phyloP scores from a whole-genome alignment of 495 filamentous ascomycete genomes.

The Penicillium lividum region DNA sequence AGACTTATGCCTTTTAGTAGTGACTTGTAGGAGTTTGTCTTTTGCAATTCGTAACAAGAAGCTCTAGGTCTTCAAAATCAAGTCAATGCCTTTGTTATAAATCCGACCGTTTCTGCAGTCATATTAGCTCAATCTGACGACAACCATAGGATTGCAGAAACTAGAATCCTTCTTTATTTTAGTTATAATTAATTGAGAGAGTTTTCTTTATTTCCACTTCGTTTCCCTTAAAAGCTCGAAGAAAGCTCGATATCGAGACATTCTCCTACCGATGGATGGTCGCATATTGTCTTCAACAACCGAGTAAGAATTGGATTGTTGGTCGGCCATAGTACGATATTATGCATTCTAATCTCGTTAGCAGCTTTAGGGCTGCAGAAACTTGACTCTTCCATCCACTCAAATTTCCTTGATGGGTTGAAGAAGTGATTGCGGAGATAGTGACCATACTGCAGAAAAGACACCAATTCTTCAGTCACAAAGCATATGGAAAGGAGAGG shows the following conservation, averaged over 20 bases:
- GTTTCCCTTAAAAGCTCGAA: background rate
- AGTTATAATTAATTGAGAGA: background rate
- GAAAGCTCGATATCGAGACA: background rate
- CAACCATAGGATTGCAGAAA: no score
- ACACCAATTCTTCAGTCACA: background rate
- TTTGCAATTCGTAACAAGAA: no score
- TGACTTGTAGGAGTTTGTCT: no score
- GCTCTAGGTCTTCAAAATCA: no score
- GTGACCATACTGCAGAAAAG: conserved; percentile 14
- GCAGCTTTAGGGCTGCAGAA: background rate
- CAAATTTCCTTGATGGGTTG: background rate
- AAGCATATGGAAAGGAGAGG: background rate
- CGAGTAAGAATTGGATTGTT: no score
- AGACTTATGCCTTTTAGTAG: no score
- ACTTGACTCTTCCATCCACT: background rate
- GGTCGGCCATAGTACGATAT: background rate
- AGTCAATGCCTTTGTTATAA: no score
- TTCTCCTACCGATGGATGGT: background rate
- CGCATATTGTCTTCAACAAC: background rate
- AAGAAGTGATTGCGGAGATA: conserved; percentile 6
- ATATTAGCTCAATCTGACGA: no score
- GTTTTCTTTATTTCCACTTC: background rate
- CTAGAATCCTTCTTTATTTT: background rate
- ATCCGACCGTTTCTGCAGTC: no score
- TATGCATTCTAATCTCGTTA: background rate